Base-by-base conservation (phyloP, 2,329 filamentous ascomycete species). In the Trichoderma endophyticum region DNA sequence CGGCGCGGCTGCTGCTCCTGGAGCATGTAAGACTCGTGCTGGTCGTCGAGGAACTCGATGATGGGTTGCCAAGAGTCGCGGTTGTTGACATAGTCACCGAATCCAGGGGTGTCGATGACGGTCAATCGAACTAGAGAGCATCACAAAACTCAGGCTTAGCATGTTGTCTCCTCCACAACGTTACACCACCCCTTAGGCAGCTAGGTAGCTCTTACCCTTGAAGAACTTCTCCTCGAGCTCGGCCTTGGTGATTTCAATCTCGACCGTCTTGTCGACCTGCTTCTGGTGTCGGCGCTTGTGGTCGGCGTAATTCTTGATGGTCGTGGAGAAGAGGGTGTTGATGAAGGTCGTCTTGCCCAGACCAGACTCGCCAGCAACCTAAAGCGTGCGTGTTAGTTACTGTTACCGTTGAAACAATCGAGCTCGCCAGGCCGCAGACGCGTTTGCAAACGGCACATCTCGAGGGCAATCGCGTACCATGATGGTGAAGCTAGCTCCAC, bases 171-270 rank as follows among this genome's bases (percentile, higher is more conserved):
- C 24, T 54, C 21, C 21, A 24, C n/a, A 6, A 0, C 7, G 26
- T 39, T 69, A 69, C 28, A 39, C 28, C 18, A 32, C 30, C 24
- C 24, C 5, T 51, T 61, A 60, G 72, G 32, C 60, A 59, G 32
- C 56, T 61, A 43, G 32, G 30, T 56, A 43, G 26, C 51, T 12
- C 80, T 72, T 87, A 98, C 95, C 95, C 90, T 99, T 99, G 92
- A 99, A 99, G 89, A 99, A 99, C 88, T 99, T 99, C 92, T 99
- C 96, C 86, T 99, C 96, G 75, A 99, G 87, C 87, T 99, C 96
- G 73, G 96, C 96, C 90, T 99, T 99, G 83, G 96, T 99, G 82
- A 99, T 99, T 85, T 99, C 96, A 78, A 99, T 99, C 87, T 99
- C 97, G 76, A 99, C 96, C 12, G 96, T 99, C 90, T 98, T 98